Conservation (phyloP, 2,329 filamentous ascomycete genomes). For the Clonostachys sp. region DNA sequence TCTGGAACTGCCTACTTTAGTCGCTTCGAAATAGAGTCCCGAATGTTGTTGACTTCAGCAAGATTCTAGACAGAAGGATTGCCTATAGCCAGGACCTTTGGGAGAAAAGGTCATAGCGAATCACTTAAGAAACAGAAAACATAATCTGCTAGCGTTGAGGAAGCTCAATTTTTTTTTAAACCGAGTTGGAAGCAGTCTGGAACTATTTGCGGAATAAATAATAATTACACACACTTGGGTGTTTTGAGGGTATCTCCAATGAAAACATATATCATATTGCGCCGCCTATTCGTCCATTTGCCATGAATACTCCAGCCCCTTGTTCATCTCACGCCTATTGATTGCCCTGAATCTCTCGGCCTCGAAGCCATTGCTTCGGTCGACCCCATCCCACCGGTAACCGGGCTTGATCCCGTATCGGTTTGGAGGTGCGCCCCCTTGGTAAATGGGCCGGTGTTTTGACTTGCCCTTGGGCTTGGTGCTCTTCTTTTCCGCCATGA, state of each 20-base stretch:
- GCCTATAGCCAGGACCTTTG: too few relatives aligned
- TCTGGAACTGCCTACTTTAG: too few relatives aligned
- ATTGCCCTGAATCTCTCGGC: conserved; percentile 85
- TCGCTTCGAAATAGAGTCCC: too few relatives aligned
- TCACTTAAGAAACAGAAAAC: too few relatives aligned
- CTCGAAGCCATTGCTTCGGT: conserved; percentile 91
- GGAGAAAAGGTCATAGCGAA: too few relatives aligned
- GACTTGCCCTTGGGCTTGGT: conserved; percentile 20
- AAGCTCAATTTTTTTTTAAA: too few relatives aligned
- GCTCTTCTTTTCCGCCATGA: conserved; percentile 52
- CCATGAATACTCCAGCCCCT: conserved; percentile 86
- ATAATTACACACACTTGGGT: neutral
- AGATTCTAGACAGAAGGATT: too few relatives aligned
- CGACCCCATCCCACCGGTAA: conserved; percentile 95
- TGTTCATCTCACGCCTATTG: conserved; percentile 71
- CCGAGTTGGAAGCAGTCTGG: neutral
- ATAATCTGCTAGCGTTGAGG: too few relatives aligned
- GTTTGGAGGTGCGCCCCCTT: conserved; percentile 80
- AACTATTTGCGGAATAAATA: neutral
- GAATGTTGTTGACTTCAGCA: too few relatives aligned
- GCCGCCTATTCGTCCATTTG: conserved; percentile 79
- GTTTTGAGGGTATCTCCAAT: conserved; percentile 1
- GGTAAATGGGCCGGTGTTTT: conserved; percentile 62
- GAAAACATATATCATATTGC: neutral
- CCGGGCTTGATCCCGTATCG: conserved; percentile 90